Evolutionary conservation across 805 yeast species (phyloP).

Genomic region (Candida rishiriensis): DNA sequence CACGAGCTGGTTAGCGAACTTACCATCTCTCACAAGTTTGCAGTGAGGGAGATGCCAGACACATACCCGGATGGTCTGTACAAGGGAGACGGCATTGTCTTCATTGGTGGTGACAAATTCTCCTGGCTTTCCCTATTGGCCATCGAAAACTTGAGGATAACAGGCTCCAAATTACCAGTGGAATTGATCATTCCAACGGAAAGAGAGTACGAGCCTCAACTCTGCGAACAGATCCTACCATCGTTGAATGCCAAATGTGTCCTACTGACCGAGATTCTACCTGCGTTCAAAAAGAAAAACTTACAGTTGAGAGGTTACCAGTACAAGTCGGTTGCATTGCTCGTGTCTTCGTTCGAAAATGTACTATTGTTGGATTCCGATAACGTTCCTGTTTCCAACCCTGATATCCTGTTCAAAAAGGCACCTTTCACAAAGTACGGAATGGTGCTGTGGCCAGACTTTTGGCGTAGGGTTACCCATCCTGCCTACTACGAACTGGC

Average conservation of each 20-base stretch:
- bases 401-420: constrained; percentile 46
- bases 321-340: constrained; percentile 43
- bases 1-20: constrained; percentile 39
- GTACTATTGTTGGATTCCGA: constrained; percentile 50
- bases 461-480: constrained; percentile 53
- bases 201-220: constrained; percentile 39
- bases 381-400: constrained; percentile 45
- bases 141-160: constrained; percentile 40
- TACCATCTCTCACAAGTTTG: constrained; percentile 42
- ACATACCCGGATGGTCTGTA: constrained; percentile 37
- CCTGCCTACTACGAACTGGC: constrained; percentile 46
- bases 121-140: constrained; percentile 59
- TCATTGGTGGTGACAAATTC: constrained; percentile 72
- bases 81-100: constrained; percentile 57
- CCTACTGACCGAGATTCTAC: constrained; percentile 45
- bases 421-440: constrained; percentile 54
- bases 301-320: constrained; percentile 41
- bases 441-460: constrained; percentile 56
- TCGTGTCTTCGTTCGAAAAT: constrained; percentile 50
- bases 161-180: constrained; percentile 45
- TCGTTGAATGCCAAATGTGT: constrained; percentile 57
- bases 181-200: constrained; percentile 47
- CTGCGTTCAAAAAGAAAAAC: constrained; percentile 27
- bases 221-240: constrained; percentile 41
- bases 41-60: constrained; percentile 37